Percentiles rank a stretch among this genome's conserved stretches.
Conservation (phyloP, 257 asterid species). For the Solanum etuberosum region DNA sequence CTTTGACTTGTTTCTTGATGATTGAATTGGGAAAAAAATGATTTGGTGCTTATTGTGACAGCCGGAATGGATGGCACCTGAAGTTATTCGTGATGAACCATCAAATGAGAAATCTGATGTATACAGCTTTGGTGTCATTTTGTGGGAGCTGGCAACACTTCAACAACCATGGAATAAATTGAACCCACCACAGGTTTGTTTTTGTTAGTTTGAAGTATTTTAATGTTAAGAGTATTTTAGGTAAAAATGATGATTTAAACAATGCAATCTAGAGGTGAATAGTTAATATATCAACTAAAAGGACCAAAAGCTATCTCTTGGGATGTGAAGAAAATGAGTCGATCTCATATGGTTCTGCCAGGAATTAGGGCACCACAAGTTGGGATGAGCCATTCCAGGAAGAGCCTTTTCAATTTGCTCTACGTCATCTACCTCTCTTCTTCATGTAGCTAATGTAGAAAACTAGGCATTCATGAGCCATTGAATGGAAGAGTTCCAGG, state of each 20-base stretch:
- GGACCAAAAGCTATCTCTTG: not conserved
- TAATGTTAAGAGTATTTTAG: not conserved
- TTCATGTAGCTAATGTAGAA: not conserved
- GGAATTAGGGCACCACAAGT: not conserved
- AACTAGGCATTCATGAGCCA: not conserved
- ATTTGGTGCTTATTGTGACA: constrained; percentile 16
- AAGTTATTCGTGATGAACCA: constrained; percentile 93
- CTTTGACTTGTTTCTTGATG: not conserved
- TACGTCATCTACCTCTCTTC: not conserved
- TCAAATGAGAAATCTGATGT: constrained; percentile 95
- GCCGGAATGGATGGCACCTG: constrained; percentile 99
- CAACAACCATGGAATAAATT: constrained; percentile 88
- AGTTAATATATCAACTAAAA: not conserved
- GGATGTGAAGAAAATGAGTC: not conserved
- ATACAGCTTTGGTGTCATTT: constrained; percentile 89
- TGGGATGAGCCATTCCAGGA: not conserved
- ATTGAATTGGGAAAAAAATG: not conserved
- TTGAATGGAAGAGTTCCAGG: not conserved
- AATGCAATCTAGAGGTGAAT: not conserved
- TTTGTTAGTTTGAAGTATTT: not conserved
- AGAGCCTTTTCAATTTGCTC: not conserved
- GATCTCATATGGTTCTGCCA: not conserved
- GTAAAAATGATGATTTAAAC: not conserved
- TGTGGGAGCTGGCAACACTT: constrained; percentile 89
- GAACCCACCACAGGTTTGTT: constrained; percentile 87